A percentile compares a stretch with the other conserved stretches of the same genome.
Conservation (phyloP, 768 basidiomycete genomes). For the Tephrocybe sp. region DNA sequence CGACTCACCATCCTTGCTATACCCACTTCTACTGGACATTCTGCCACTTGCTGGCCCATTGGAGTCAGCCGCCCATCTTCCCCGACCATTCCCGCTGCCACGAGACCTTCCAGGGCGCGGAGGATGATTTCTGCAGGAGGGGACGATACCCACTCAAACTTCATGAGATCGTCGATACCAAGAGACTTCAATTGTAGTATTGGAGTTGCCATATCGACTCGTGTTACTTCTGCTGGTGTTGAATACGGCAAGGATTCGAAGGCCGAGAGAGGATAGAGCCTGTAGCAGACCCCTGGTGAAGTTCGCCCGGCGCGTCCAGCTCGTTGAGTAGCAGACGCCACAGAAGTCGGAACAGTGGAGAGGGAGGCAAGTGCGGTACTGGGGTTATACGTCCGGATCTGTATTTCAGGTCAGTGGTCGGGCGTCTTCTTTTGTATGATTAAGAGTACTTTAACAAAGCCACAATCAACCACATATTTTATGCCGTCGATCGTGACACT, state of each 20-base stretch:
- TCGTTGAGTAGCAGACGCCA: slow-evolving; percentile 89
- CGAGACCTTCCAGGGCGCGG: slow-evolving; percentile 82
- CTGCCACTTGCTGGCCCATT: slow-evolving; percentile 85
- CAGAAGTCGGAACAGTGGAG: slow-evolving; percentile 78
- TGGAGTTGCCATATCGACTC: slow-evolving; percentile 88
- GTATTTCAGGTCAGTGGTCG: background rate
- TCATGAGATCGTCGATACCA: slow-evolving; percentile 93
- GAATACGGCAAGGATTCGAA: slow-evolving; percentile 62
- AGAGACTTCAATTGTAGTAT: slow-evolving; percentile 93
- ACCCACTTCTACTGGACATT: slow-evolving; percentile 91
- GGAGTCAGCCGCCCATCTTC: slow-evolving; percentile 75
- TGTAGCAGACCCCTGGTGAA: slow-evolving; percentile 87
- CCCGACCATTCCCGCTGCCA: slow-evolving; percentile 80
- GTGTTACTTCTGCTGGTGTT: slow-evolving; percentile 87
- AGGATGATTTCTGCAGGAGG: slow-evolving; percentile 87
- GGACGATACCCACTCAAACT: slow-evolving; percentile 91
- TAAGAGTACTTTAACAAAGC: slow-evolving; percentile 83
- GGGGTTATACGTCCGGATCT: slow-evolving; percentile 93
- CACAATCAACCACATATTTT: slow-evolving; percentile 90
- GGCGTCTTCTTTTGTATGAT: background rate
- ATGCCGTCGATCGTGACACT: slow-evolving; percentile 97
- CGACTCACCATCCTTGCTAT: slow-evolving; percentile 90
- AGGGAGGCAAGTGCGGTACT: slow-evolving; percentile 83
- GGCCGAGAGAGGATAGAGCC: slow-evolving; percentile 74
- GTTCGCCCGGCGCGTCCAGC: slow-evolving; percentile 96